Conservation (phyloP, 2,329 filamentous ascomycete genomes). For the Sclerotinia spermophila region DNA sequence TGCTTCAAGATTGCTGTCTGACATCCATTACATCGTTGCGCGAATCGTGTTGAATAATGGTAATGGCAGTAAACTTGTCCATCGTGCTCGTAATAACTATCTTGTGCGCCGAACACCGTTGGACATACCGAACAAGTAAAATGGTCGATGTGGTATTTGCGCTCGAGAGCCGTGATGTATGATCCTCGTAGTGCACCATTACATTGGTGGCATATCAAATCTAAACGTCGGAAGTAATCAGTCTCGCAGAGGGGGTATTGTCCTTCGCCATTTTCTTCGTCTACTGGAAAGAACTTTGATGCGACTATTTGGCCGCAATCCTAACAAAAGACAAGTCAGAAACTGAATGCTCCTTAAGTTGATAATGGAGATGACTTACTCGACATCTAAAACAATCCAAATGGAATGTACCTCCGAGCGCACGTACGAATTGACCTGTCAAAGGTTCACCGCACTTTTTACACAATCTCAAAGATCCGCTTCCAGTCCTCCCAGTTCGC, state of each 20-base stretch:
- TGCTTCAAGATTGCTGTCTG: slow-evolving; percentile 97
- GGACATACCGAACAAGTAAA: slow-evolving; percentile 97
- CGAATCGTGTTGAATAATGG: slow-evolving; percentile 97
- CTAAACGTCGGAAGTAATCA: slow-evolving; percentile 91
- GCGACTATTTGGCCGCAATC: slow-evolving; percentile 96
- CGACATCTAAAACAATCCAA: slow-evolving; percentile 97
- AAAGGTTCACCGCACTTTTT: slow-evolving; percentile 86
- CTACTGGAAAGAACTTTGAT: slow-evolving; percentile 97
- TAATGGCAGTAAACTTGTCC: slow-evolving; percentile 97
- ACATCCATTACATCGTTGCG: slow-evolving; percentile 93
- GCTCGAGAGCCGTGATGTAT: slow-evolving; percentile 95
- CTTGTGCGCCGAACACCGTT: slow-evolving; percentile 95
- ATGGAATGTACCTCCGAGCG: slow-evolving; percentile 90
- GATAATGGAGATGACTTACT: slow-evolving; percentile 47
- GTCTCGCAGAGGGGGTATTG: slow-evolving; percentile 97
- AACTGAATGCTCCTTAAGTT: slow-evolving; percentile 4
- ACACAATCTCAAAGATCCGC: slow-evolving; percentile 62
- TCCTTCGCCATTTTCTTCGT: slow-evolving; percentile 77
- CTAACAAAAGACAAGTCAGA: slow-evolving; percentile 47
- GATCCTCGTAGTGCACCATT: slow-evolving; percentile 90
- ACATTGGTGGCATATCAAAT: slow-evolving; percentile 87
- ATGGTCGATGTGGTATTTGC: slow-evolving; percentile 98
- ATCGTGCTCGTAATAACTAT: slow-evolving; percentile 98
- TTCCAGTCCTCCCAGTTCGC: slow-evolving; percentile 52
- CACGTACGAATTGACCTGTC: slow-evolving; percentile 93